Evolutionary conservation across 225 moss, liverwort and hornwort species (phyloP), one percentile per base, ranked within the genome.

Genomic region (Pseudisothecium myosuroides): DNA sequence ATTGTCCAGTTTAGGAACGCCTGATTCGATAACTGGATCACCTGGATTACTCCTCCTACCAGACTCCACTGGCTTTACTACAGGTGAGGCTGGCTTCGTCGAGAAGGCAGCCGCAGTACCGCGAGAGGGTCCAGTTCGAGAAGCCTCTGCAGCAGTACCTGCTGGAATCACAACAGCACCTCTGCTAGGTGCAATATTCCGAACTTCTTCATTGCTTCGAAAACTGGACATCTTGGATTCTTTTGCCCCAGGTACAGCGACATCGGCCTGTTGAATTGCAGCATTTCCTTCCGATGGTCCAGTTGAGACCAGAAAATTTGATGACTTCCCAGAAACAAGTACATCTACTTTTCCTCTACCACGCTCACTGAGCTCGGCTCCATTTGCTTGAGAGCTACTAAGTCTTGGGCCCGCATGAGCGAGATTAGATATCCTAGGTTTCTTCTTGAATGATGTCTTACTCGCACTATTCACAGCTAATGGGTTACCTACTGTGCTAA

Each of bases 391-490:
- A 65, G 74, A 26, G 72, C 73, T 50, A 83, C 74, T 81, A 49
- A 76, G 83, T 50, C 55, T 60, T 29, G 71, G 26, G 78, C 80
- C 86, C 64, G 88, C 34, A 39, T 76, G 78, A 56, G 89, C 27
- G 37, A 79, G 74, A 90, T 84, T 84, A 49, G 79, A 72, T 56
- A 85, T 45, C 77, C 85, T 82, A 50, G 88, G 37, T 78, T 83
- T 92, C 79, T 67, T 90, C 87, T 89, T 90, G n/a, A 85, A 82
- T 18, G n/a, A 14, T 43, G 76, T 72, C 85, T 87, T 92, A 31
- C 81, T 65, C 55, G 63, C 85, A 80, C 52, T 90, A 49, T 50
- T 89, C 85, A 88, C 73, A 69, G 78, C 83, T 80, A 67, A 60
- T 80, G 72, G 65, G 72, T 85, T 89, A 76, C 90, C 91, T 86